These are phyloP conservation scores for Peltaster fructicola DNA, from an alignment of 2,329 filamentous ascomycete species.

Conservation along the genomic window DNA sequence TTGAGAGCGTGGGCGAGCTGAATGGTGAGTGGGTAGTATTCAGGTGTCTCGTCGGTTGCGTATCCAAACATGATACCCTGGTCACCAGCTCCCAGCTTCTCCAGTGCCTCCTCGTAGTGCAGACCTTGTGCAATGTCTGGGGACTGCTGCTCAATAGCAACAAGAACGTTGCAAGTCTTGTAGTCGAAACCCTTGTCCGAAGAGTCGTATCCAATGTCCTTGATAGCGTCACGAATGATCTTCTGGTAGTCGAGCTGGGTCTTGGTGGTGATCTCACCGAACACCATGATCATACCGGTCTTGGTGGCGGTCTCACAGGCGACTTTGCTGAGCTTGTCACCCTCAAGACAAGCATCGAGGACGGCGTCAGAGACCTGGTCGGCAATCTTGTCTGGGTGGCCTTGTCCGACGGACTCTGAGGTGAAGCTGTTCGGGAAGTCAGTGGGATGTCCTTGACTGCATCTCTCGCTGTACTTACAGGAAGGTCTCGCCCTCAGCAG, in stretches of 20 bases:
- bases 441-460: background rate
- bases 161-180: slow-evolving; percentile 98
- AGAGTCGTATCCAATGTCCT: slow-evolving; percentile 97
- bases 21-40: slow-evolving; percentile 87
- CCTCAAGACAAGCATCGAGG: slow-evolving; percentile 88
- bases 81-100: slow-evolving; percentile 96
- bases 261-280: slow-evolving; percentile 97
- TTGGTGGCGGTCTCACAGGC: slow-evolving; percentile 99
- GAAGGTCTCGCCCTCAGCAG: slow-evolving; percentile 10
- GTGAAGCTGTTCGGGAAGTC: slow-evolving; percentile 4
- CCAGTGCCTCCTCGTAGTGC: slow-evolving; percentile 91
- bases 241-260: slow-evolving; percentile 94
- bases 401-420: slow-evolving; percentile 23
- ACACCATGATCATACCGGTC: slow-evolving; percentile 99
- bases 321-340: slow-evolving; percentile 94
- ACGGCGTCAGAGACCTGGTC: slow-evolving; percentile 98
- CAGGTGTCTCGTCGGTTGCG: slow-evolving; percentile 96
- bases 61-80: slow-evolving; percentile 99
- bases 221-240: slow-evolving; percentile 83
- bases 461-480: slow-evolving; percentile 5
- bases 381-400: slow-evolving; percentile 22
- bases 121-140: slow-evolving; percentile 98
- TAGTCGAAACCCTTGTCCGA: slow-evolving; percentile 98
- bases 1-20: slow-evolving; percentile 95
- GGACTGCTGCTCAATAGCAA: slow-evolving; percentile 98